These are phyloP conservation scores for Amoebophrya sp. DNA, from an alignment of 169 alveolate genomes.

Conservation along the genomic window DNA sequence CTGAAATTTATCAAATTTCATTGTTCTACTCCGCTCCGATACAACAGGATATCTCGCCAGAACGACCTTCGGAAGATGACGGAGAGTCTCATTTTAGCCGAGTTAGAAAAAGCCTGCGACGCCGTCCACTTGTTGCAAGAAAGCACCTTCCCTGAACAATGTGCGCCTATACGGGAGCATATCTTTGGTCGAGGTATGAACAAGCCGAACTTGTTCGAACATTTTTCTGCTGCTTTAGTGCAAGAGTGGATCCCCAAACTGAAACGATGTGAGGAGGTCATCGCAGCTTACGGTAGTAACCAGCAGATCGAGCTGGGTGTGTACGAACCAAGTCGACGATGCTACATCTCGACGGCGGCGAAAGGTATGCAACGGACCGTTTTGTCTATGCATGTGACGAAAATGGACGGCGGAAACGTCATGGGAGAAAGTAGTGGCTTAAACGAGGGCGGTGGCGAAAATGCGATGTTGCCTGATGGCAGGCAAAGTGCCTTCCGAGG, in stretches of 20 bases:
- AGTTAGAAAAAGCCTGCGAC: neutral
- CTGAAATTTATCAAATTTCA: no score
- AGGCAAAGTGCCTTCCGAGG: no score
- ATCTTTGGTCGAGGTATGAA: neutral
- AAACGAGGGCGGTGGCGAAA: no score
- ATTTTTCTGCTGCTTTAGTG: neutral
- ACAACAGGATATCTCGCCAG: neutral
- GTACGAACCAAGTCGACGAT: neutral
- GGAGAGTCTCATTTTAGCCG: neutral
- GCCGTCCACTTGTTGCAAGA: neutral
- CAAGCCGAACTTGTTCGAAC: neutral
- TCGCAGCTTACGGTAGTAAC: neutral
- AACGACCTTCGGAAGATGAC: neutral
- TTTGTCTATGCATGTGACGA: neutral
- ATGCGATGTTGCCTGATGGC: no score
- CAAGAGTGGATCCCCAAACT: neutral
- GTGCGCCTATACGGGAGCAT: neutral
- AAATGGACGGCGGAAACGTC: no score
- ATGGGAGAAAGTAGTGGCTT: no score
- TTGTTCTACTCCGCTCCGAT: no score
- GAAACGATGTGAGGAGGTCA: neutral
- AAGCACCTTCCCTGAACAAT: neutral
- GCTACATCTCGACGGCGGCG: neutral
- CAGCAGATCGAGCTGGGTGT: neutral
- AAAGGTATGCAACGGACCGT: neutral